Evolutionary conservation across 306 rosid species (phyloP).

Genomic region (Fragaria iinumae): DNA sequence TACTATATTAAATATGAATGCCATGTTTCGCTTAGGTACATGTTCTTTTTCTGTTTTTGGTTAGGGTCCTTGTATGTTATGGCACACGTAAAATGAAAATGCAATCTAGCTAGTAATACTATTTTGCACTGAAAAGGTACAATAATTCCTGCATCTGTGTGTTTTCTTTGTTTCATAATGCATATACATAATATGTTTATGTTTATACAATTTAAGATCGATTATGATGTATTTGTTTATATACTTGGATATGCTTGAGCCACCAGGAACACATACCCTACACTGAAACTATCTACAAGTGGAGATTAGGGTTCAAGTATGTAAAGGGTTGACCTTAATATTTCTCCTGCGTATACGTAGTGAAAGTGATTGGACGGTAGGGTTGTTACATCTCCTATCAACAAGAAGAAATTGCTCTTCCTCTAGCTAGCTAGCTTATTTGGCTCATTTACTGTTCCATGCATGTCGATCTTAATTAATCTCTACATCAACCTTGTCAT

Average conservation of each 20-base stretch:
- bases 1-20: background rate
- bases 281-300: background rate
- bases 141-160: background rate
- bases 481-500: background rate
- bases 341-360: background rate
- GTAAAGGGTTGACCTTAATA: slow-evolving; percentile 37
- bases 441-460: background rate
- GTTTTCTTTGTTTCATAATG: background rate
- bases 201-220: background rate
- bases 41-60: background rate
- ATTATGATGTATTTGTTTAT: background rate
- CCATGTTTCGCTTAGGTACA: background rate
- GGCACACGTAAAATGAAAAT: background rate
- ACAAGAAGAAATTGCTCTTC: slow-evolving; percentile 26
- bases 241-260: slow-evolving; percentile 14
- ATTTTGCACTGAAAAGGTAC: background rate
- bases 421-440: background rate
- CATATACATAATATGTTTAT: background rate
- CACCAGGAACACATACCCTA: background rate
- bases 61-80: background rate
- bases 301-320: background rate
- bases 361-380: slow-evolving; percentile 43
- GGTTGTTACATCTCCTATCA: slow-evolving; percentile 55
- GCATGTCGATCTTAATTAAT: background rate
- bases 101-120: background rate